Evolutionary conservation across 2,329 filamentous ascomycete genomes (phyloP).

Genomic region (Endothia cerciana): DNA sequence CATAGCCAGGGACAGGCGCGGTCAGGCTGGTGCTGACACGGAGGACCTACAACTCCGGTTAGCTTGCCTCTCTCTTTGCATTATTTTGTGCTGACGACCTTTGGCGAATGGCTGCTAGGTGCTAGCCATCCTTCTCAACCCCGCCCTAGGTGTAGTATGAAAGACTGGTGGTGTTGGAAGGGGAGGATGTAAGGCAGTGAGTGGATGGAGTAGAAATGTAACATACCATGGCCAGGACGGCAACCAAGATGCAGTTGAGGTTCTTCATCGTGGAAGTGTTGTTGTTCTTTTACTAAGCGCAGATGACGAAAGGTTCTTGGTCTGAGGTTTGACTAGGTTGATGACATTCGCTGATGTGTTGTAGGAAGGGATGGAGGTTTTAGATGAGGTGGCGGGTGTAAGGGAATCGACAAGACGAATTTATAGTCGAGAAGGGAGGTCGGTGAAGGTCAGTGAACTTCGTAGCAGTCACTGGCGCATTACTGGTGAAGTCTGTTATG

Average conservation of each 20-base stretch:
- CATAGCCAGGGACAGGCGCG: slow-evolving; percentile 3
- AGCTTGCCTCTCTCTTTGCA: not conserved
- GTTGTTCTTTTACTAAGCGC: not conserved
- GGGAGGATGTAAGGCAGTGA: not conserved
- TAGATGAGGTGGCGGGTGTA: no score
- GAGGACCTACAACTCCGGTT: not conserved
- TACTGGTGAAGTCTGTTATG: not conserved
- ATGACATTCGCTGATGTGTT: no score
- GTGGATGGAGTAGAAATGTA: not conserved
- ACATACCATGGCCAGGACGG: not conserved
- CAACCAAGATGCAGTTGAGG: not conserved
- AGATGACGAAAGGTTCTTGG: not conserved
- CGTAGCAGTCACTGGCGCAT: not conserved
- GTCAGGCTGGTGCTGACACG: not conserved
- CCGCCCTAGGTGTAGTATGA: not conserved
- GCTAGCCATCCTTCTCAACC: no score
- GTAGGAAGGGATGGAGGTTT: no score
- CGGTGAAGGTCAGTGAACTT: no score
- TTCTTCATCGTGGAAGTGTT: not conserved
- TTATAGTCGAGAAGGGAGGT: not conserved
- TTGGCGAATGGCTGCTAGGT: not conserved
- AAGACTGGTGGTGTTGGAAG: not conserved
- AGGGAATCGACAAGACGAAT: not conserved
- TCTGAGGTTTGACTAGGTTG: not conserved
- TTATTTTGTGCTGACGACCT: not conserved